These are phyloP conservation scores for Lignosus rhinocerotis DNA, from an alignment of 1,284 basidiomycete species.

Conservation along the genomic window DNA sequence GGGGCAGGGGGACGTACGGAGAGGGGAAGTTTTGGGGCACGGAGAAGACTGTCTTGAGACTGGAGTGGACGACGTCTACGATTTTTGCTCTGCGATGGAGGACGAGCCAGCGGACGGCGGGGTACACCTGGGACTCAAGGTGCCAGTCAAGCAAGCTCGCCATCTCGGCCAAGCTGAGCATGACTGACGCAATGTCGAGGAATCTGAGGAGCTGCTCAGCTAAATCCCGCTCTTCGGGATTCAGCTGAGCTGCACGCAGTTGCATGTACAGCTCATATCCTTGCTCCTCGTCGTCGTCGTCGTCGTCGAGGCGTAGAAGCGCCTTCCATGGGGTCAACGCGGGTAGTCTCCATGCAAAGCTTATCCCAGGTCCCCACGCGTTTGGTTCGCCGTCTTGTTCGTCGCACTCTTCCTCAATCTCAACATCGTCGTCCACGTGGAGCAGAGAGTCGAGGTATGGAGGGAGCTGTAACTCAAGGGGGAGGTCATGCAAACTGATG, in stretches of 20 bases:
- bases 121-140: conserved; percentile 83
- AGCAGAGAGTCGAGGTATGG: conserved; percentile 71
- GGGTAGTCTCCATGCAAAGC: conserved; percentile 70
- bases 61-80: conserved; percentile 82
- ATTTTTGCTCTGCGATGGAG: conserved; percentile 89
- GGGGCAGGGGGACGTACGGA: conserved; percentile 50
- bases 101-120: conserved; percentile 87
- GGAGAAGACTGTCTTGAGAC: conserved; percentile 83
- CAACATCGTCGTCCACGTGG: conserved; percentile 54
- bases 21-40: conserved; percentile 67
- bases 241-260: conserved; percentile 59
- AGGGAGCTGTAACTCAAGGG: conserved; percentile 81
- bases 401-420: conserved; percentile 41
- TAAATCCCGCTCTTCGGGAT: conserved; percentile 62
- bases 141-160: conserved; percentile 85
- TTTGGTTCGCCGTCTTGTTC: conserved; percentile 43
- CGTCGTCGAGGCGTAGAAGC: conserved; percentile 72
- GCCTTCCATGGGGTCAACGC: conserved; percentile 92
- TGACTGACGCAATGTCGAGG: conserved; percentile 65
- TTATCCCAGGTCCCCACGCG: conserved; percentile 70
- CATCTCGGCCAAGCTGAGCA: conserved; percentile 82
- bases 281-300: conserved; percentile 56
- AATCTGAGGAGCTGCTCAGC: conserved; percentile 71
- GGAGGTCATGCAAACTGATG: conserved; percentile 72
- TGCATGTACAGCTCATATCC: conserved; percentile 57